A percentile compares a stretch with the other conserved stretches of the same genome.
phyloP scores from a whole-genome alignment of 148 eudicot genomes.

The Polygonum aviculare region DNA sequence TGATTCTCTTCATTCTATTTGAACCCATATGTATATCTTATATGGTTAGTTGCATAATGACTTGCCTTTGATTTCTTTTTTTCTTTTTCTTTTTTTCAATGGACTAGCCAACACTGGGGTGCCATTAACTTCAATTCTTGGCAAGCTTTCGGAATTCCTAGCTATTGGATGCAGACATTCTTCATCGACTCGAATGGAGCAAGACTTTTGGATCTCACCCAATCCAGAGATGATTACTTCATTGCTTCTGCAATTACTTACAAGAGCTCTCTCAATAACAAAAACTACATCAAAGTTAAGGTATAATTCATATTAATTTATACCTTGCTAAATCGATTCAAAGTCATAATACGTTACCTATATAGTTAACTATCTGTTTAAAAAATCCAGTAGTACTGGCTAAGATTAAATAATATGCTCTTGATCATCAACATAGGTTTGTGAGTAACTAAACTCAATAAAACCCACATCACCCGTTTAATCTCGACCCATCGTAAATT shows the following conservation, averaged over 20 bases:
- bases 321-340: no score
- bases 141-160: constrained; percentile 49
- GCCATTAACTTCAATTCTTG: constrained; percentile 60
- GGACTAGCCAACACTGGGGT: constrained; percentile 43
- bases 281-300: constrained; percentile 59
- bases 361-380: background rate
- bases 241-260: constrained; percentile 53
- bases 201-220: constrained; percentile 27
- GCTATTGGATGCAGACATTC: constrained; percentile 77
- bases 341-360: no score
- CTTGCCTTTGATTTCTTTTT: background rate
- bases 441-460: no score
- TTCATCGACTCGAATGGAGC: constrained; percentile 67
- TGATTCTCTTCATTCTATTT: background rate
- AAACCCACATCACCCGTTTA: no score
- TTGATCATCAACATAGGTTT: no score
- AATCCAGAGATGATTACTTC: constrained; percentile 24
- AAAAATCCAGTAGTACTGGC: background rate
- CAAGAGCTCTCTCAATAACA: constrained; percentile 19
- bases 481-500: no score
- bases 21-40: background rate
- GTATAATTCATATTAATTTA: constrained; percentile 13
- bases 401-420: no score
- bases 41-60: background rate
- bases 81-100: background rate